Conservation (phyloP, 805 yeast genomes). For the Metschnikowia hibisci region DNA sequence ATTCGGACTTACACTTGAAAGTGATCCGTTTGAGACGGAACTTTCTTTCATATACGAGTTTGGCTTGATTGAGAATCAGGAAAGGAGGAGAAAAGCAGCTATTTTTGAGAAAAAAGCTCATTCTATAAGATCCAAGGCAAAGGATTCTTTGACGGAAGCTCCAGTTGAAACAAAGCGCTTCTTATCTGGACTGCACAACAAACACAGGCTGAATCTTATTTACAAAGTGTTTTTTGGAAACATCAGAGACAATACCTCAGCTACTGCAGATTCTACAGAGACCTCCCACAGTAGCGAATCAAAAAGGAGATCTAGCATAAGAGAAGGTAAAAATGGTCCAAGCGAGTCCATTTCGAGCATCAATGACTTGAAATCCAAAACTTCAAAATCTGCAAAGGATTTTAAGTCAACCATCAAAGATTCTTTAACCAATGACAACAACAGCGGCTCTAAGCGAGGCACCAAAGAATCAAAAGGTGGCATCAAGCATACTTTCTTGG, state of each 20-base stretch:
- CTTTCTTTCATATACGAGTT: conserved; percentile 60
- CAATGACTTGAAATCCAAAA: neutral
- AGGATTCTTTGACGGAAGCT: conserved; percentile 7
- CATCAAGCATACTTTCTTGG: neutral
- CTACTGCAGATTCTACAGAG: neutral
- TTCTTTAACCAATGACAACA: neutral
- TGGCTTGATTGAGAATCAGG: conserved; percentile 62
- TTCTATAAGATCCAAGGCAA: conserved; percentile 13
- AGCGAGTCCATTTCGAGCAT: neutral
- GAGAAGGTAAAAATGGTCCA: neutral
- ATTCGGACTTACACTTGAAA: conserved; percentile 67
- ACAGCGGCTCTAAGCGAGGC: neutral
- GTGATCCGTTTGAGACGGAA: conserved; percentile 85
- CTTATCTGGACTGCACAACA: neutral
- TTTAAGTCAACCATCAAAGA: neutral
- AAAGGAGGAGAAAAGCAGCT: conserved; percentile 49
- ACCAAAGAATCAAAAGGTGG: neutral
- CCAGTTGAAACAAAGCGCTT: conserved; percentile 8
- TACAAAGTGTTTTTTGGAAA: conserved; percentile 8
- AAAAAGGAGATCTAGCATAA: neutral
- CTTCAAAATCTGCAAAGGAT: neutral
- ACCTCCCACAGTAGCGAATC: no score
- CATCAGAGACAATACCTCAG: neutral
- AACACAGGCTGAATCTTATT: conserved; percentile 4
- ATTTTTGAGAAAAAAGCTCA: conserved; percentile 31